Evolutionary conservation across 2,329 filamentous ascomycete species (phyloP).

Genomic region (Blastomyces percursus): DNA sequence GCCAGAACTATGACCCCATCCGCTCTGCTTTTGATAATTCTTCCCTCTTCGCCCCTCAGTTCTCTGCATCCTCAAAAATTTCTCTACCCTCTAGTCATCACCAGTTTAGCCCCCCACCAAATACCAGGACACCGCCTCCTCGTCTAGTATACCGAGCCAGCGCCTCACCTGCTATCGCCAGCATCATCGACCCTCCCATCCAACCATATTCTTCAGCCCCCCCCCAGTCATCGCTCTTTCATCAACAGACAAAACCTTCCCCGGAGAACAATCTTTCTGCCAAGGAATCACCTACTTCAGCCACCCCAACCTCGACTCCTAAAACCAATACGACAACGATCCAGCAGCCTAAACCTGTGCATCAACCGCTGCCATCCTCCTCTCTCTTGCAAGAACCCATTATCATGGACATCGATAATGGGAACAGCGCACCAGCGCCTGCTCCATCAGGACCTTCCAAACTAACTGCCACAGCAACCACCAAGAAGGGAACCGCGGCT

Average conservation of each 20-base stretch:
- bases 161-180: constrained; percentile 83
- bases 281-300: constrained; percentile 17
- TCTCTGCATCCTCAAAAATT: constrained; percentile 21
- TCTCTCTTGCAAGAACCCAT: constrained; percentile 17
- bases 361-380: not conserved
- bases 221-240: constrained; percentile 17
- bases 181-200: constrained; percentile 64
- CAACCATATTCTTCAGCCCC: constrained; percentile 24
- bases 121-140: constrained; percentile 39
- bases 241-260: constrained; percentile 4
- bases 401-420: constrained; percentile 28
- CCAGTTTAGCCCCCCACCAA: constrained; percentile 36
- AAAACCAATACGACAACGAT: constrained; percentile 9
- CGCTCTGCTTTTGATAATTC: constrained; percentile 52
- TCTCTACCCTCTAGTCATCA: constrained; percentile 34
- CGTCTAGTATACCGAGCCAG: constrained; percentile 56
- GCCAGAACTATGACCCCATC: constrained; percentile 83
- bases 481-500: constrained; percentile 33
- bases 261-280: constrained; percentile 8
- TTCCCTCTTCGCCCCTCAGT: constrained; percentile 27
- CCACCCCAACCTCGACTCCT: not conserved
- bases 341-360: constrained; percentile 12
- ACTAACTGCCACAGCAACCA: constrained; percentile 11
- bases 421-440: constrained; percentile 7
- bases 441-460: constrained; percentile 15